Evolutionary conservation across 345 rosid genomes (phyloP).

Genomic region (Pseudoturritis turrita): DNA sequence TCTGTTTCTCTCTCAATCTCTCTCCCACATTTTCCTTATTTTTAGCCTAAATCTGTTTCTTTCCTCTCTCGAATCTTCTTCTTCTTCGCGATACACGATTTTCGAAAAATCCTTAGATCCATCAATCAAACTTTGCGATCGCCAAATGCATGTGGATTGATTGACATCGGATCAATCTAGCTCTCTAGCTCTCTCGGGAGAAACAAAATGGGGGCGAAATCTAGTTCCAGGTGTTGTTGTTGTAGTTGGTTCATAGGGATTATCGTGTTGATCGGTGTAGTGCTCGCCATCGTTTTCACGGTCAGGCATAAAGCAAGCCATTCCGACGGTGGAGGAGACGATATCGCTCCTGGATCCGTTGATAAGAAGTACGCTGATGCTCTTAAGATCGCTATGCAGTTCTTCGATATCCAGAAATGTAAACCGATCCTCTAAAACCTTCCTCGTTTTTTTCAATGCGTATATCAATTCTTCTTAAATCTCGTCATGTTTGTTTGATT

Average conservation of each 20-base stretch:
- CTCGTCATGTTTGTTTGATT: no score
- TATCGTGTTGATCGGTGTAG: slow-evolving; percentile 37
- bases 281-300: slow-evolving; percentile 50
- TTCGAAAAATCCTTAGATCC: slow-evolving; percentile 3
- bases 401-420: slow-evolving; percentile 93
- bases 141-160: slow-evolving; percentile 11
- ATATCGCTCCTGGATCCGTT: slow-evolving; percentile 59
- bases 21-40: not conserved
- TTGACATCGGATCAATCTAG: not conserved
- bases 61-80: not conserved
- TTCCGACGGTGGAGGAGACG: slow-evolving; percentile 30
- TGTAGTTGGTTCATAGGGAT: slow-evolving; percentile 61
- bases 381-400: slow-evolving; percentile 76
- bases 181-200: not conserved
- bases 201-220: slow-evolving; percentile 52
- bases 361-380: slow-evolving; percentile 66
- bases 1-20: not conserved
- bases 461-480: no score
- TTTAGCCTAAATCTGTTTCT: slow-evolving; percentile 3
- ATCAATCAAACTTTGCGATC: not conserved
- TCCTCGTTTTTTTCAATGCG: not conserved
- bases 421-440: not conserved
- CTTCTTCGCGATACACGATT: not conserved
- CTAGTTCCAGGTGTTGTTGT: slow-evolving; percentile 48
- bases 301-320: slow-evolving; percentile 43